Evolutionary conservation across 176 grass and related monocot species (phyloP).

Genomic region (Olyra latifolia): DNA sequence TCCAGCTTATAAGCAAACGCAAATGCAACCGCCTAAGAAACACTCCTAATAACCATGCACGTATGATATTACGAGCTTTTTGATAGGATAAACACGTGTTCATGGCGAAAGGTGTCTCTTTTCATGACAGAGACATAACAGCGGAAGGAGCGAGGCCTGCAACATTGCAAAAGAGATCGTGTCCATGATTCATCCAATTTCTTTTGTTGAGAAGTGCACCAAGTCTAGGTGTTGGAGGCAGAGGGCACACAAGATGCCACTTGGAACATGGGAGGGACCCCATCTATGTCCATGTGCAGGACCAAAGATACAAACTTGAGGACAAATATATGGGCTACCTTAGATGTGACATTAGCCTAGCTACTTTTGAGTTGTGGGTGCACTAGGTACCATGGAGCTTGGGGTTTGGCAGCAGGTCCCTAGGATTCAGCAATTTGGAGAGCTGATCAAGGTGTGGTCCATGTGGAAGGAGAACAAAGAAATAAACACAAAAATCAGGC

Average conservation of each 20-base stretch:
- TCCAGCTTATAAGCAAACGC: too few relatives aligned
- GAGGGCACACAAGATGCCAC: conserved; percentile 27
- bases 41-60: too few relatives aligned
- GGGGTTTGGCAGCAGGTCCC: conserved; percentile 12
- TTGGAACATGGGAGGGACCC: conserved; percentile 38
- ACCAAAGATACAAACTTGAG: not conserved
- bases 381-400: not conserved
- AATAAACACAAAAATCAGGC: conserved; percentile 24
- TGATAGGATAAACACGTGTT: not conserved
- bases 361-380: conserved; percentile 33
- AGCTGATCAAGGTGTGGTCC: conserved; percentile 27
- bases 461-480: not conserved
- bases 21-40: too few relatives aligned
- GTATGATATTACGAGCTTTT: not conserved
- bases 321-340: conserved; percentile 42
- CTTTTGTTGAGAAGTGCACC: not conserved
- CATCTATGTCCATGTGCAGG: not conserved
- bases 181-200: not conserved
- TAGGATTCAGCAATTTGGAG: conserved; percentile 27
- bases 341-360: conserved; percentile 37
- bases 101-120: not conserved
- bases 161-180: not conserved
- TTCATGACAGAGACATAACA: conserved; percentile 27
- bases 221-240: conserved; percentile 1
- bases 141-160: not conserved